These are phyloP conservation scores for Golubevia pallescens DNA, from an alignment of 1,284 basidiomycete species.

Conservation along the genomic window DNA sequence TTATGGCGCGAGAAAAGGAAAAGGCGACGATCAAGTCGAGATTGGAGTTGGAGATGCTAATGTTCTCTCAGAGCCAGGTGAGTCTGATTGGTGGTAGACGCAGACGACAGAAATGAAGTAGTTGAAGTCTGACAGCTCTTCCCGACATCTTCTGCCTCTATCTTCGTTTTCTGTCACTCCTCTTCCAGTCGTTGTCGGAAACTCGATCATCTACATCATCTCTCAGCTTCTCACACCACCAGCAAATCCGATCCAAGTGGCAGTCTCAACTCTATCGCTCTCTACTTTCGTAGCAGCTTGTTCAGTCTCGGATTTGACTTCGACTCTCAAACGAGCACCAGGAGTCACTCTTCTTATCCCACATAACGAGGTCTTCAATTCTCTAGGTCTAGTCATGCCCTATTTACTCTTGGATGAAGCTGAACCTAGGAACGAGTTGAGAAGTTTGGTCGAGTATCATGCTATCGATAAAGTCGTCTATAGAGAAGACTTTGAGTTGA, in stretches of 20 bases:
- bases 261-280: constrained; percentile 79
- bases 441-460: constrained; percentile 84
- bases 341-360: constrained; percentile 86
- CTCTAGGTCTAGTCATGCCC: constrained; percentile 84
- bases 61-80: constrained; percentile 78
- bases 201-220: constrained; percentile 86
- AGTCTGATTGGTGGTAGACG: constrained; percentile 41
- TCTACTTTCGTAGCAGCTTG: constrained; percentile 81
- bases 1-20: constrained; percentile 8
- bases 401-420: constrained; percentile 77
- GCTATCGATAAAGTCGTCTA: constrained; percentile 81
- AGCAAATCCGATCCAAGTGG: constrained; percentile 78
- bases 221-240: constrained; percentile 83
- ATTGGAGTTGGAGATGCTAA: constrained; percentile 85
- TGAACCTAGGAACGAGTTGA: constrained; percentile 73
- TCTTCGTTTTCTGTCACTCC: not conserved
- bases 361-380: constrained; percentile 82
- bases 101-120: not conserved
- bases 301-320: constrained; percentile 66
- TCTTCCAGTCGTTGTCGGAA: constrained; percentile 73
- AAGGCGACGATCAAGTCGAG: constrained; percentile 28
- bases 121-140: too few relatives aligned
- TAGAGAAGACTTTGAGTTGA: constrained; percentile 69
- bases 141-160: not conserved
- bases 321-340: constrained; percentile 66